phyloP scores from a whole-genome alignment of 1,284 basidiomycete species.

The Sparassis latifolia region DNA sequence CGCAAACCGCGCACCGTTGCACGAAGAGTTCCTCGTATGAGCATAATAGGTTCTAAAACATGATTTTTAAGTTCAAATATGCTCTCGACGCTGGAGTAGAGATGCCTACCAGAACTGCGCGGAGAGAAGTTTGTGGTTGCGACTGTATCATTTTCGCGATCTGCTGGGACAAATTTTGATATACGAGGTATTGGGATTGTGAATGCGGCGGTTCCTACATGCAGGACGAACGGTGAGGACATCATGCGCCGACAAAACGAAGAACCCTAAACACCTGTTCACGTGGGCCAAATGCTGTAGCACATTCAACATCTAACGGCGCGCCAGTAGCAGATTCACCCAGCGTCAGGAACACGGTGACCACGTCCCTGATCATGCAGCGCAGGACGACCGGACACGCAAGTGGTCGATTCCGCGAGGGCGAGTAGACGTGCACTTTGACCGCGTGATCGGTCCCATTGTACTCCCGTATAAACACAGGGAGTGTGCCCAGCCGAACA shows the following conservation, averaged over 20 bases:
- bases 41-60: conserved; percentile 39
- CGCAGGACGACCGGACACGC: conserved; percentile 38
- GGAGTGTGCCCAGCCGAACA: conserved; percentile 37
- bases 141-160: conserved; percentile 50
- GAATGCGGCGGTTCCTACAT: conserved; percentile 57
- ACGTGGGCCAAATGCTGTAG: conserved; percentile 59
- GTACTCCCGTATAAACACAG: conserved; percentile 45
- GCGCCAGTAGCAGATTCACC: conserved; percentile 28
- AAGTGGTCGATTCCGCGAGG: conserved; percentile 14
- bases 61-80: conserved; percentile 5
- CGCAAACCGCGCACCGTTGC: conserved; percentile 48
- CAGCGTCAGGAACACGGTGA: conserved; percentile 51
- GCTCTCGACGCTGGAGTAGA: background rate
- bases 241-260: background rate
- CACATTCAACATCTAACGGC: conserved; percentile 46
- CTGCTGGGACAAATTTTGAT: conserved; percentile 58
- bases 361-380: conserved; percentile 52
- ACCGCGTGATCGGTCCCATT: conserved; percentile 33
- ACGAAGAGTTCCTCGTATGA: conserved; percentile 57
- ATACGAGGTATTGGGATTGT: conserved; percentile 59
- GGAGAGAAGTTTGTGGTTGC: conserved; percentile 44
- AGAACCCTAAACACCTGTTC: conserved; percentile 41
- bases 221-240: conserved; percentile 1
- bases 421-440: conserved; percentile 43
- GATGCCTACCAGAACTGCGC: conserved; percentile 37